These are phyloP conservation scores for Pyrenochaeta sp. DNA, from an alignment of 2,329 filamentous ascomycete genomes.

Conservation along the genomic window DNA sequence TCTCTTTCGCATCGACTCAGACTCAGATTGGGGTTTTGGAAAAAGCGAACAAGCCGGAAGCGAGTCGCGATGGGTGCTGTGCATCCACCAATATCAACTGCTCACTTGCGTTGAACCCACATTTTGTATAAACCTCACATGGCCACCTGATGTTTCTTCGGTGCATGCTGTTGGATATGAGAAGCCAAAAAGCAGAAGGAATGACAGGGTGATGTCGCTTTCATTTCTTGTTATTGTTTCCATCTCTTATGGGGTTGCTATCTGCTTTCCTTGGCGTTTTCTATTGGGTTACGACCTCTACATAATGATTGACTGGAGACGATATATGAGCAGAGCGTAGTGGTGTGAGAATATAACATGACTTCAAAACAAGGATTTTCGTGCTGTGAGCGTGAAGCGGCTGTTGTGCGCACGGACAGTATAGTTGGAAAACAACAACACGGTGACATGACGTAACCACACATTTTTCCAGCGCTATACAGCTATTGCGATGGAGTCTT, in stretches of 20 bases:
- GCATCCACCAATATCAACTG: slow-evolving; percentile 8
- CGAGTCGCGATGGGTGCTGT: slow-evolving; percentile 23
- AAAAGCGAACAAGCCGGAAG: slow-evolving; percentile 11
- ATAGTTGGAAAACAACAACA: background rate
- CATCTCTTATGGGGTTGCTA: slow-evolving; percentile 4
- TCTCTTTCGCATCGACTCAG: slow-evolving; percentile 29
- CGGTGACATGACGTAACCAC: background rate
- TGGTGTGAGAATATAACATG: slow-evolving; percentile 17
- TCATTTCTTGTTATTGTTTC: slow-evolving; percentile 12
- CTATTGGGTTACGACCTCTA: slow-evolving; percentile 26
- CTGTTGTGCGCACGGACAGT: background rate
- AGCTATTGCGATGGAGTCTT: background rate
- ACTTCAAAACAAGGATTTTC: slow-evolving; percentile 15
- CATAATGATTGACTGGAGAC: slow-evolving; percentile 36
- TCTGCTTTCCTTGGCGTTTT: slow-evolving; percentile 13
- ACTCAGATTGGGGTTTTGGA: slow-evolving; percentile 33
- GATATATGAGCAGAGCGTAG: slow-evolving; percentile 9
- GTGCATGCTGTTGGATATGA: slow-evolving; percentile 1
- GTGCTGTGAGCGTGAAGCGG: background rate
- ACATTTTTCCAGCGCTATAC: background rate
- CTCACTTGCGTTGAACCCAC: background rate
- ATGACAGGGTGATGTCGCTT: background rate
- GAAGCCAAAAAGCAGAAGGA: background rate
- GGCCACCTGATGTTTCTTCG: background rate
- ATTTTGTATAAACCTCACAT: too few relatives aligned